Conservation (phyloP, 2,329 filamentous ascomycete genomes). For the Ceratocystiopsis brevicomis region DNA sequence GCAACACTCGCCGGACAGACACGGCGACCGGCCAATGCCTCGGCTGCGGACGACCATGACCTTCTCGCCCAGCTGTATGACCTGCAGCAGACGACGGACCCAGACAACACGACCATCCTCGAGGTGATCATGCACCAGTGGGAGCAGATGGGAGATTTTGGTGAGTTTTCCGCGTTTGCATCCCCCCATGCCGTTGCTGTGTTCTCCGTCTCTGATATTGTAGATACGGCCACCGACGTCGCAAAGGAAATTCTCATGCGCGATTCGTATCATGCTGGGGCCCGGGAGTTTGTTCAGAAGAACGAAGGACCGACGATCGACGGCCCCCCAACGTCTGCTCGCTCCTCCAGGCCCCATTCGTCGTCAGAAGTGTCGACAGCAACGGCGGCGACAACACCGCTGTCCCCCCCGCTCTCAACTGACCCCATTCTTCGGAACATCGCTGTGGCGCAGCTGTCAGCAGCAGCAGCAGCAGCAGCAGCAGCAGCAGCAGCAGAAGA, state of each 20-base stretch:
- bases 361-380: too few relatives aligned
- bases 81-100: conserved; percentile 4
- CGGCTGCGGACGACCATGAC: too few relatives aligned
- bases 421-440: too few relatives aligned
- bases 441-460: too few relatives aligned
- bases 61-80: conserved; percentile 7
- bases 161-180: not conserved
- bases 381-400: too few relatives aligned
- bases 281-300: not conserved
- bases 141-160: conserved; percentile 4
- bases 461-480: too few relatives aligned
- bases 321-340: too few relatives aligned
- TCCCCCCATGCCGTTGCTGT: not conserved
- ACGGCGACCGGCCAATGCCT: too few relatives aligned
- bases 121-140: conserved; percentile 8
- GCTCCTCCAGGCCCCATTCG: too few relatives aligned
- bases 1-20: too few relatives aligned
- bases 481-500: too few relatives aligned
- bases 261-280: conserved; percentile 2
- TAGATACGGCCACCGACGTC: conserved; percentile 5
- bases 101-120: conserved; percentile 2
- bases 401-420: too few relatives aligned
- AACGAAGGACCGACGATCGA: not conserved
- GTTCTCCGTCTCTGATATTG: not conserved
- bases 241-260: conserved; percentile 7